phyloP scores from a whole-genome alignment of 83 land plant species.

The Picea abies region DNA sequence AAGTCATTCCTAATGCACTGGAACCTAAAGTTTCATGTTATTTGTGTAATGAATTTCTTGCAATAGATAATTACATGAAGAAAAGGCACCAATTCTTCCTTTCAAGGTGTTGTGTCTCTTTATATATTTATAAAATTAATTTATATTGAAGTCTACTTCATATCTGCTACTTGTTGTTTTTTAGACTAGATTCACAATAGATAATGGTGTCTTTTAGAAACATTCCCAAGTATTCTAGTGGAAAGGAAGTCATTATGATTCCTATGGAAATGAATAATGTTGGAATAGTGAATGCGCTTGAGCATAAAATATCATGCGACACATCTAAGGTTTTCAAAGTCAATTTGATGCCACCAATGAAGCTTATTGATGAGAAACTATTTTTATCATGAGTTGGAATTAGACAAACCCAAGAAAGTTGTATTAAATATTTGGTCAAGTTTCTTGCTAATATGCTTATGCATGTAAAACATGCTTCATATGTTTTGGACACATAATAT shows the following conservation, averaged over 20 bases:
- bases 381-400: background rate
- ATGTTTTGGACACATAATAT: conserved; percentile 86
- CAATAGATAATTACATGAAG: too few species aligned
- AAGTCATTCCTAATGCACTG: too few species aligned
- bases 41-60: too few species aligned
- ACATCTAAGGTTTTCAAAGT: conserved; percentile 72
- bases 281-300: too few species aligned
- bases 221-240: conserved; percentile 32
- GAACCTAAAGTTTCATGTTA: too few species aligned
- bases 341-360: background rate
- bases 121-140: too few species aligned
- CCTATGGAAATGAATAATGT: conserved; percentile 64
- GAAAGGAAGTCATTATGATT: too few species aligned
- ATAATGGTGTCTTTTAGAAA: conserved; percentile 42
- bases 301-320: conserved; percentile 78
- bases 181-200: background rate
- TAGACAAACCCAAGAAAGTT: background rate
- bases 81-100: too few species aligned
- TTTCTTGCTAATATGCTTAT: background rate
- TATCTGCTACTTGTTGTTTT: background rate
- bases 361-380: background rate
- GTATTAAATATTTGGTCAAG: too few species aligned
- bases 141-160: too few species aligned
- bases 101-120: too few species aligned
- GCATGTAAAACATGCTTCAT: conserved; percentile 52